Evolutionary conservation across 768 basidiomycete genomes (phyloP).

Genomic region (Termitomyces sp.): DNA sequence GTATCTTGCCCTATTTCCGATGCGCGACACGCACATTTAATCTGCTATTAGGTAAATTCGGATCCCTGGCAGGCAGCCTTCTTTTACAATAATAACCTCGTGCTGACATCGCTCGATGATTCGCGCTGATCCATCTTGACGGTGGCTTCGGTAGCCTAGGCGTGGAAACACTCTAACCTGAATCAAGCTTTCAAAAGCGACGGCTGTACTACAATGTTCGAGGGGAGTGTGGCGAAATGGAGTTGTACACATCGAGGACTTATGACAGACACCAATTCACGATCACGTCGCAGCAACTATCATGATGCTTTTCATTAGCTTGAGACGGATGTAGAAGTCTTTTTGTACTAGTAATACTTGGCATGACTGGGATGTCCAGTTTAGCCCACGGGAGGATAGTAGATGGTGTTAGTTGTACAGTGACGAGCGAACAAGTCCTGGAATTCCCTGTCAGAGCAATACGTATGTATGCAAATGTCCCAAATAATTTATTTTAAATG

Average conservation of each 20-base stretch:
- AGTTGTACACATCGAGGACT: neutral
- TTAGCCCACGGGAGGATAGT: slow-evolving; percentile 1
- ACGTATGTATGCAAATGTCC: slow-evolving; percentile 3
- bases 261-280: neutral
- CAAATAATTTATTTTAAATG: neutral
- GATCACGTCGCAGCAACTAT: neutral
- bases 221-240: neutral
- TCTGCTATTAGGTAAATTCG: neutral
- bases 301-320: neutral
- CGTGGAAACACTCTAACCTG: neutral
- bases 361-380: neutral
- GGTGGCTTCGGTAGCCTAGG: neutral
- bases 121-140: neutral
- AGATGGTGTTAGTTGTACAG: slow-evolving; percentile 3
- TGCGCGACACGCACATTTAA: neutral
- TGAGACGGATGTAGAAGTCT: neutral
- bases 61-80: neutral
- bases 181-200: neutral
- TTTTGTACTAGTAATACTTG: neutral
- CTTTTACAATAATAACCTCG: neutral
- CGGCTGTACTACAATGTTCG: neutral
- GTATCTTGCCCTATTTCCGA: neutral
- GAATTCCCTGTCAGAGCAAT: slow-evolving; percentile 1
- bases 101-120: neutral
- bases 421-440: neutral